phyloP scores from a whole-genome alignment of 139 green algal genomes.

The Edaphochlamys debaryana region DNA sequence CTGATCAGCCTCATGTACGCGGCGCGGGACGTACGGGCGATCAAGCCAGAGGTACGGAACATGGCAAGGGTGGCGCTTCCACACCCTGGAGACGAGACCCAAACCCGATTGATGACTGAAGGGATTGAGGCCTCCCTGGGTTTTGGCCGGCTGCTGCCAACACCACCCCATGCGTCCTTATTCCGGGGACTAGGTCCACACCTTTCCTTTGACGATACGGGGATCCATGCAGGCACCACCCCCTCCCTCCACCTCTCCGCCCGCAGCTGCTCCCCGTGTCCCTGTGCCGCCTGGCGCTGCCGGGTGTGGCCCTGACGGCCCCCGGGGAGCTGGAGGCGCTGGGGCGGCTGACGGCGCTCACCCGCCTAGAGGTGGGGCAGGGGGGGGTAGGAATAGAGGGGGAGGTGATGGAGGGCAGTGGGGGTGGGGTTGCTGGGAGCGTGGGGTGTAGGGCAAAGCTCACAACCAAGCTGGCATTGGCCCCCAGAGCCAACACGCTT shows the following conservation, averaged over 20 bases:
- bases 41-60: background rate
- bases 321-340: background rate
- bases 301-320: background rate
- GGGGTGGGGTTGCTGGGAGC: background rate
- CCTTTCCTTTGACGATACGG: too few relatives aligned
- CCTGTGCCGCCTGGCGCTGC: conserved; percentile 13
- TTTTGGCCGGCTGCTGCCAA: too few relatives aligned
- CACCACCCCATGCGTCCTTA: too few relatives aligned
- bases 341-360: background rate
- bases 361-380: background rate
- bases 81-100: too few relatives aligned
- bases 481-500: too few relatives aligned
- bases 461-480: background rate
- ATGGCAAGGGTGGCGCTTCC: too few relatives aligned
- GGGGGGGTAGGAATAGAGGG: too few relatives aligned
- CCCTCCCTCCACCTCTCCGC: background rate
- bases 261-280: background rate
- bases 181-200: too few relatives aligned
- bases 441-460: background rate
- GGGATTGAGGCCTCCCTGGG: too few relatives aligned
- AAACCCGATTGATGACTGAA: background rate
- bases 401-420: too few relatives aligned
- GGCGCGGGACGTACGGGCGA: background rate
- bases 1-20: conserved; percentile 27
- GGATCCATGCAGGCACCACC: too few relatives aligned